Percentiles rank a stretch among this genome's conserved stretches.
These are phyloP conservation scores for Trichomonascaceae sp. DNA, from an alignment of 1,139 yeast genomes.

Conservation along the genomic window DNA sequence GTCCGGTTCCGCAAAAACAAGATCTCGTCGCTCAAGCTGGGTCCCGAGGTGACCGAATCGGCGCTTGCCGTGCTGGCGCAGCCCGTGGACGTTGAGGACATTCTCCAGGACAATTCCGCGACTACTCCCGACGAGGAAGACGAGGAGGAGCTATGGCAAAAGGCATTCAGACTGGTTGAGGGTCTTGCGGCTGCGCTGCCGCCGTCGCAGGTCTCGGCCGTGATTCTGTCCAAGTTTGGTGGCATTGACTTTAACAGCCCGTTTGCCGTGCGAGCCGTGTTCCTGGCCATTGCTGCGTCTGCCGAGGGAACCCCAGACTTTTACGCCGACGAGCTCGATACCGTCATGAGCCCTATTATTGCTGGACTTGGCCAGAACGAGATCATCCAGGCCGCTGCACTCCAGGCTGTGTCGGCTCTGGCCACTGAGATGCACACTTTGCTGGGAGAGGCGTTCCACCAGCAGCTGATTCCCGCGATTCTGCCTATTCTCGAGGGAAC, in stretches of 20 bases:
- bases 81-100: slow-evolving; percentile 46
- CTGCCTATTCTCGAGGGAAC: slow-evolving; percentile 81
- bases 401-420: slow-evolving; percentile 65
- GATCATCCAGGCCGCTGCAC: slow-evolving; percentile 78
- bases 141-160: slow-evolving; percentile 43
- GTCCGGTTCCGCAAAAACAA: slow-evolving; percentile 51
- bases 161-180: slow-evolving; percentile 73
- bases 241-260: neutral
- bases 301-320: slow-evolving; percentile 93
- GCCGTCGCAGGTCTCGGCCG: slow-evolving; percentile 59
- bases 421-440: slow-evolving; percentile 76
- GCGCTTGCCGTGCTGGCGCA: slow-evolving; percentile 74
- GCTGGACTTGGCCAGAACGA: slow-evolving; percentile 59
- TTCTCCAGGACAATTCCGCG: slow-evolving; percentile 36
- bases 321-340: slow-evolving; percentile 60
- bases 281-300: slow-evolving; percentile 69
- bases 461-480: slow-evolving; percentile 69
- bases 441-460: slow-evolving; percentile 65
- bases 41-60: slow-evolving; percentile 62
- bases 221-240: neutral
- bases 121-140: slow-evolving; percentile 48
- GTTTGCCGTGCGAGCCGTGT: slow-evolving; percentile 61
- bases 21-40: slow-evolving; percentile 53
- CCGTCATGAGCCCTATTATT: slow-evolving; percentile 59
- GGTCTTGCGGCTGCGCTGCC: slow-evolving; percentile 75